phyloP scores from a whole-genome alignment of 208 protist species.

The Trypanosoma mega region DNA sequence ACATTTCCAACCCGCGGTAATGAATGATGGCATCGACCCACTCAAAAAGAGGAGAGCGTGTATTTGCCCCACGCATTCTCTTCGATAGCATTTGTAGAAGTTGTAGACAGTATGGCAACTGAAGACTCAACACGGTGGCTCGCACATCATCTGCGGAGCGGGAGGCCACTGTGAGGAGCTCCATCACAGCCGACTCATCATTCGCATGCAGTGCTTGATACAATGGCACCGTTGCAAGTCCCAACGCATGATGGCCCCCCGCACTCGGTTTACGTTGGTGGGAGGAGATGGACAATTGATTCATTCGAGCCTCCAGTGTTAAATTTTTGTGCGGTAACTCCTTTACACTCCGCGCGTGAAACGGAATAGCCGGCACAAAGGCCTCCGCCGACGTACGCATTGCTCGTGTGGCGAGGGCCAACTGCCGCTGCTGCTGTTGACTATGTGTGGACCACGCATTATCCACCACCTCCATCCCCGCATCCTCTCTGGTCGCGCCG shows the following conservation, averaged over 20 bases:
- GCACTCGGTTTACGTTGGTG: neutral
- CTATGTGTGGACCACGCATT: conserved; percentile 26
- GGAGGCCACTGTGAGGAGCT: conserved; percentile 70
- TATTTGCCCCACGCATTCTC: conserved; percentile 39
- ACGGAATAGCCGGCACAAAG: conserved; percentile 41
- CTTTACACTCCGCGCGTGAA: conserved; percentile 66
- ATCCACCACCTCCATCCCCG: conserved; percentile 29
- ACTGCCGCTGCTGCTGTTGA: conserved; percentile 21
- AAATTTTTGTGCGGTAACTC: conserved; percentile 65
- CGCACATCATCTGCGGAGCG: conserved; percentile 51
- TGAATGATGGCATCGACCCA: conserved; percentile 80
- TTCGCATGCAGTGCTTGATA: conserved; percentile 85
- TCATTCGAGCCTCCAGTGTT: conserved; percentile 76
- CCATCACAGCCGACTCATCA: conserved; percentile 75
- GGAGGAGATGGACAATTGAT: conserved; percentile 30
- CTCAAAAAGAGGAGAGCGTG: conserved; percentile 64
- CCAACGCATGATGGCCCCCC: conserved; percentile 39
- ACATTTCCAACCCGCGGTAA: conserved; percentile 79
- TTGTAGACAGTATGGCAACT: conserved; percentile 77
- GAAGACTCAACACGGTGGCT: conserved; percentile 60
- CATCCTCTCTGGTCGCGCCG: conserved; percentile 2
- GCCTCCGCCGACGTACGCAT: conserved; percentile 47
- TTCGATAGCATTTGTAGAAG: conserved; percentile 68
- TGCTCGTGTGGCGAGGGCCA: conserved; percentile 48
- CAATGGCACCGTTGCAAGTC: conserved; percentile 76